These are phyloP conservation scores for Polygonum maritimum DNA, from an alignment of 148 eudicot genomes.

Conservation along the genomic window DNA sequence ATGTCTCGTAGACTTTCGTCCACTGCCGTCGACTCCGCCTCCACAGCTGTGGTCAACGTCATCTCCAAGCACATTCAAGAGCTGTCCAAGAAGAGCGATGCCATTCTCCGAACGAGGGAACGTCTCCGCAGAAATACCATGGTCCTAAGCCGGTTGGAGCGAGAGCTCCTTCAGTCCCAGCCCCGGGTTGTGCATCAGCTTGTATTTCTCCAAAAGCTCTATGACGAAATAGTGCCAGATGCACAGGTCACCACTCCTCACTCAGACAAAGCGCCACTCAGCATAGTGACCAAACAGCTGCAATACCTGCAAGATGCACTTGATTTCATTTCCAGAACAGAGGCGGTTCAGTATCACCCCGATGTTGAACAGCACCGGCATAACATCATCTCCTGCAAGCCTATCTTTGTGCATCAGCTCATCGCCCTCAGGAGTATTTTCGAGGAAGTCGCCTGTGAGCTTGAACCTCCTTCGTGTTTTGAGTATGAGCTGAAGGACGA, in stretches of 20 bases:
- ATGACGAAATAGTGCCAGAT: neutral
- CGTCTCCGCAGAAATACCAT: neutral
- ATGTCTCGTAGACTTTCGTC: too few species aligned
- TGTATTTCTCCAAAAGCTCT: neutral
- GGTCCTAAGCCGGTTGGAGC: too few species aligned
- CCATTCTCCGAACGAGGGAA: neutral
- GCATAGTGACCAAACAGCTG: too few species aligned
- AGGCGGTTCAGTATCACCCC: too few species aligned
- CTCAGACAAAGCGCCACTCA: too few species aligned
- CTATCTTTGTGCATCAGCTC: neutral
- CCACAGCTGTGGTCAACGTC: neutral
- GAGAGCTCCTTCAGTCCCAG: neutral
- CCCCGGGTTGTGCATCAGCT: neutral
- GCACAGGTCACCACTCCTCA: too few species aligned
- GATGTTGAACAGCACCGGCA: neutral
- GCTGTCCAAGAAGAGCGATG: neutral
- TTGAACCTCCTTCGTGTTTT: too few species aligned
- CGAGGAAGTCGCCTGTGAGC: too few species aligned
- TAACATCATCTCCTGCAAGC: neutral
- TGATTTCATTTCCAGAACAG: too few species aligned
- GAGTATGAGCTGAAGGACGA: neutral
- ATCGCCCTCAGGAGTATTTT: neutral
- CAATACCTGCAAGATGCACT: too few species aligned
- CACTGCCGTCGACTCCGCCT: too few species aligned
- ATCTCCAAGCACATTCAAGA: neutral